Evolutionary conservation across 2,329 filamentous ascomycete genomes (phyloP), one percentile per base, ranked within the genome.

Genomic region (Colletotrichum falcatum): DNA sequence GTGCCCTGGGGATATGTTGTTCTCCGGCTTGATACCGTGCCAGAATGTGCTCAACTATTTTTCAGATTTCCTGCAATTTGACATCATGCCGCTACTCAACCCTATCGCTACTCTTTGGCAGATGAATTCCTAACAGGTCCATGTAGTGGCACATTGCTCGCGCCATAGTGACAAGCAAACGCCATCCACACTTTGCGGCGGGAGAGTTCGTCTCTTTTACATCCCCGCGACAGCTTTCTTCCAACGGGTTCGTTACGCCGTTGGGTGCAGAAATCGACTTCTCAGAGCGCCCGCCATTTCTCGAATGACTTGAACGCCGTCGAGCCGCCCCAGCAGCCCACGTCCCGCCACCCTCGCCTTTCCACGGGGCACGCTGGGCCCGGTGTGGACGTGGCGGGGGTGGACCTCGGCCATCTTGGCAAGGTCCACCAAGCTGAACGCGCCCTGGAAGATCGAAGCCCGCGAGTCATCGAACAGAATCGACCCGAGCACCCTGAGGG

Each of bases 1-100:
- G 90, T 74, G 0, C 87, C 87, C 3, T 85, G n/a, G 71, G 68
- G 89, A 89, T 1, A 81, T 67, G 65, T 86, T 87, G 18, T 83
- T 87, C 71, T 83, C 82, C 33, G 88, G 83, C 1, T 79, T 81
- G 56, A 90, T 18, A 0, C 83, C 79, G 49, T 84, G 84, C 78
- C 0, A 80, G 82, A 1, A 87, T 80, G 30, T 83, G 77, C n/a
- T 80, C 70, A 33, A 87, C 76, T n/a, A n/a, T n/a, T n/a, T n/a
- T n/a, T n/a, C n/a, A n/a, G n/a, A n/a, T n/a, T n/a, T n/a, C n/a
- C n/a, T n/a, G n/a, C n/a, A n/a, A n/a, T n/a, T n/a, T n/a, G n/a
- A n/a, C n/a, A n/a, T n/a, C n/a, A n/a, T 33, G 30, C 30, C 7
- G 30, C 30, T 33, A 7, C 2, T 48, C 3, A 2, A 11, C n/a